Evolutionary conservation across 1,284 basidiomycete species (phyloP), one percentile per base, ranked within the genome.

Genomic region (Puccinia horiana): DNA sequence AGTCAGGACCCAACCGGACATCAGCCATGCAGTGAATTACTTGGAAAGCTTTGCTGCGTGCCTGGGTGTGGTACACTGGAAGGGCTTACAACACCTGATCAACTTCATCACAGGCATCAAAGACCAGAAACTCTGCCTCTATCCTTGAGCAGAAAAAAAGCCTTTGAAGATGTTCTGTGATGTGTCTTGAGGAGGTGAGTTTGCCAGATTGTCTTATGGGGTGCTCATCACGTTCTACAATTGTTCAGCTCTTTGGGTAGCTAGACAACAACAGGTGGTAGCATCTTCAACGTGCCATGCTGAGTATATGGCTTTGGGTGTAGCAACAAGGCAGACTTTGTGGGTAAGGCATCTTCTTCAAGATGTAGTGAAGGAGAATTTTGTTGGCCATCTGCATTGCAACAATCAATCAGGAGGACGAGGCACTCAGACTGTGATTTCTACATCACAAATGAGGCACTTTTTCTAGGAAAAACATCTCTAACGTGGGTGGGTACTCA

Each of bases 201-300:
- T 32, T 42, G 3, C 54, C 0, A 29, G 35, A 42, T 58, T 56
- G 1, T 14, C 58, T 12, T 49, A 76, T 29, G 56, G 54, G 8
- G 32, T 61, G 16, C 5, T 76, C 11, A 18, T 56, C 0, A 42
- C 40, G 14, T 76, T 76, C 26, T 32, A 63, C 2, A 29, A 29
- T 18, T 63, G 32, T n/a, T 56, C 75, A 2, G 26, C 63, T 2
- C 26, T 56, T 61, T 76, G 54, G 74, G 37, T 42, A 4, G 5
- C 74, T 2, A 56, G 47, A 26, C 49, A 54, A 32, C 52, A 58
- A 32, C 35, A 16, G n/a, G 26, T 16, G 16, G 32, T 63, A 8
- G 75, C 75, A 20, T 11, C 75, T 2, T 76, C 75, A 20, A 76
- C 54, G 1, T 76, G 75, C 42, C 75, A 76, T 76, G 75, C 75